Conservation (phyloP, 768 basidiomycete species). For the Boletus fagicola region DNA sequence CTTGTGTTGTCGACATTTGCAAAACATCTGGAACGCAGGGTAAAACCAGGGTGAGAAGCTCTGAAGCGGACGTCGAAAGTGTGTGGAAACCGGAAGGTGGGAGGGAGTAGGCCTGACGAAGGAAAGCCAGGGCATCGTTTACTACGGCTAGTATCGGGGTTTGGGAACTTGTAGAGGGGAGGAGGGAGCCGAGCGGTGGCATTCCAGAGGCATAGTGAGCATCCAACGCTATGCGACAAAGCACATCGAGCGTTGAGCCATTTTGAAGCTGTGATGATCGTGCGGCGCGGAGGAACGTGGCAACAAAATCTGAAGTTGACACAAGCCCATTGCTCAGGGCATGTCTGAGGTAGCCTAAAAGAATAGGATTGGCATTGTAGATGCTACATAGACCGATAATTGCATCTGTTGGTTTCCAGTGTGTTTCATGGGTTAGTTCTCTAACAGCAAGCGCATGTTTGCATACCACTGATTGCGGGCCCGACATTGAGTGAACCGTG, state of each 20-base stretch:
- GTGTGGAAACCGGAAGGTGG: conserved; percentile 52
- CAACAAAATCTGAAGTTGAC: conserved; percentile 57
- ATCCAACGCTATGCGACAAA: conserved; percentile 66
- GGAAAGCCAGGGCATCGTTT: conserved; percentile 58
- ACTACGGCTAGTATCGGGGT: conserved; percentile 51
- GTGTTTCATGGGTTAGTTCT: conserved; percentile 3
- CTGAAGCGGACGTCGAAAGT: conserved; percentile 56
- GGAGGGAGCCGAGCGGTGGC: conserved; percentile 52
- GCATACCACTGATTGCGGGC: conserved; percentile 57
- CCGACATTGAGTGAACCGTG: conserved; percentile 44
- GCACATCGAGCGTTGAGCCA: conserved; percentile 63
- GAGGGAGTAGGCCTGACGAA: conserved; percentile 55
- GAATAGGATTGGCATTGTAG: conserved; percentile 66
- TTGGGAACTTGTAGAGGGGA: conserved; percentile 50
- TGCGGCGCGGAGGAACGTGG: conserved; percentile 65
- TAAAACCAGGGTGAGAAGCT: conserved; percentile 60
- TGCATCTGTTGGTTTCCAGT: conserved; percentile 48
- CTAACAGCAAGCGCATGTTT: background rate
- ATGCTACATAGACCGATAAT: conserved; percentile 63
- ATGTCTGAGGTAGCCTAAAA: conserved; percentile 63
- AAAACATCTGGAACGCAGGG: conserved; percentile 60
- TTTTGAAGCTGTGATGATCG: conserved; percentile 63
- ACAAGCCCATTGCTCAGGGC: conserved; percentile 58
- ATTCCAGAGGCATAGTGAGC: conserved; percentile 59
- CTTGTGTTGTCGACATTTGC: conserved; percentile 60